phyloP scores from a whole-genome alignment of 257 asterid species.

The Jacaranda copaia region DNA sequence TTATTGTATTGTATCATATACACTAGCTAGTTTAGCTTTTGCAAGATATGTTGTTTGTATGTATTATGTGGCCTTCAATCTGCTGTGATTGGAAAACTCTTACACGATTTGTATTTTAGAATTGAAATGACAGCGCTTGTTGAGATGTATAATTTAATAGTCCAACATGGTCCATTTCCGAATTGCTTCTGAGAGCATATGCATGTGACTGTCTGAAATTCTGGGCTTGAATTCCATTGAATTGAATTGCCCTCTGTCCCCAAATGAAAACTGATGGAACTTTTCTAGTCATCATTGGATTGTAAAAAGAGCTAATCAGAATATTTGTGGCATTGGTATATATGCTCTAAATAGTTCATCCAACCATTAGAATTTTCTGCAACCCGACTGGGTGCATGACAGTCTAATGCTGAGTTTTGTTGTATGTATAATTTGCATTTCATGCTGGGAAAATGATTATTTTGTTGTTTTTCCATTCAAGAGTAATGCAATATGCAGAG shows the following conservation, averaged over 20 bases:
- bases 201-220: background rate
- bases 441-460: too few relatives aligned
- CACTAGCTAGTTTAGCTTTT: slow-evolving; percentile 35
- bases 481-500: too few relatives aligned
- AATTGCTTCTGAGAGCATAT: background rate
- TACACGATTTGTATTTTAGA: slow-evolving; percentile 37
- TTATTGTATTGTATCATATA: slow-evolving; percentile 44
- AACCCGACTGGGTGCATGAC: too few relatives aligned
- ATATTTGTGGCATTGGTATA: too few relatives aligned
- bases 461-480: too few relatives aligned
- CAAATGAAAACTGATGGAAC: background rate
- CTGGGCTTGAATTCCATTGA: background rate
- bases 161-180: slow-evolving; percentile 23
- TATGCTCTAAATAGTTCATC: too few relatives aligned
- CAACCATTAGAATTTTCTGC: too few relatives aligned
- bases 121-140: slow-evolving; percentile 26
- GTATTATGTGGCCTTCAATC: slow-evolving; percentile 20
- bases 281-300: background rate
- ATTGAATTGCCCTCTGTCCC: background rate
- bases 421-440: too few relatives aligned
- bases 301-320: too few relatives aligned
- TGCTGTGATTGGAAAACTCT: slow-evolving; percentile 23
- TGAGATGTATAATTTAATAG: slow-evolving; percentile 36
- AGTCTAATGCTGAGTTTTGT: too few relatives aligned
- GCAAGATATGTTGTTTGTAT: slow-evolving; percentile 37